These are phyloP conservation scores for Fusarium annulatum DNA, from an alignment of 2,329 filamentous ascomycete genomes.

Conservation along the genomic window DNA sequence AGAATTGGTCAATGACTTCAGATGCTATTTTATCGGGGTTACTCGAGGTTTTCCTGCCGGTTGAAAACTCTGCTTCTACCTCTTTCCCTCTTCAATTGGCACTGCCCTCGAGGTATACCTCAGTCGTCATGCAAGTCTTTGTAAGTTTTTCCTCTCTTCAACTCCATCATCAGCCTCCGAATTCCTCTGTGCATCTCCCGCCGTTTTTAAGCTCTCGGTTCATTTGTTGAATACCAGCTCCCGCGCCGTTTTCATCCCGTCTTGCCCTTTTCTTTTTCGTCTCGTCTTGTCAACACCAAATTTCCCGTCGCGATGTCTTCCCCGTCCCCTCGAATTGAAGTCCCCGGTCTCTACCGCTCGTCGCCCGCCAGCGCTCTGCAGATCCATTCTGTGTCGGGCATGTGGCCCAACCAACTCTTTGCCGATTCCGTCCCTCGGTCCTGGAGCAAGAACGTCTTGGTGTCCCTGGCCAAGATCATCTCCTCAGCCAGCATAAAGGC, in stretches of 20 bases:
- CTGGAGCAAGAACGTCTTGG: background rate
- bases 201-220: background rate
- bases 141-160: background rate
- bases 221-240: background rate
- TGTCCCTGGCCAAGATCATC: background rate
- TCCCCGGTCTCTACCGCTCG: background rate
- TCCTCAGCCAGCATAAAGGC: background rate
- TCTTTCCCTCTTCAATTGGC: background rate
- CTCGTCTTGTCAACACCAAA: background rate
- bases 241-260: background rate
- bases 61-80: background rate
- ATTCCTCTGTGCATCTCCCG: background rate
- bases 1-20: fast-evolving
- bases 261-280: background rate
- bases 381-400: background rate
- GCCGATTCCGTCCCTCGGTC: background rate
- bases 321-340: background rate
- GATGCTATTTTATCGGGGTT: fast-evolving
- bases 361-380: background rate
- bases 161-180: background rate
- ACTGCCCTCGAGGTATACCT: background rate
- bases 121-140: background rate
- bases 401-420: background rate
- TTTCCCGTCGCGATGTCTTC: background rate
- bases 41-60: background rate